A percentile compares a stretch with the other conserved stretches of the same genome.
Evolutionary conservation across 2,329 filamentous ascomycete species (phyloP).

Genomic region (Thielaviopsis musarum): DNA sequence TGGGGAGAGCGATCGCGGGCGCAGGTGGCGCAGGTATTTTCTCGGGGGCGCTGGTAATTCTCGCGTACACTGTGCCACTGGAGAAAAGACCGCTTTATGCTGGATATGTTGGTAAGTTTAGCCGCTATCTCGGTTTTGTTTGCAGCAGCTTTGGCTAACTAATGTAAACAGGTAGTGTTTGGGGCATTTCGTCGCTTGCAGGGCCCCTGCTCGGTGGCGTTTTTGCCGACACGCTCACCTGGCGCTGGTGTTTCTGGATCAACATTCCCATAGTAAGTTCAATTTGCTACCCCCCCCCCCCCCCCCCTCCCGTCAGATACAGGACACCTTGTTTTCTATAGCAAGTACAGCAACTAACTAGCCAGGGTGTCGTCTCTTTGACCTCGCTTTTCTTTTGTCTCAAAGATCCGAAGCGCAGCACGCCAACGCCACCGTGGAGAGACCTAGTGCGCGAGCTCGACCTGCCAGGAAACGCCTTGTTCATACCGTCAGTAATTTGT

Average conservation of each 20-base stretch:
- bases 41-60: constrained; percentile 27
- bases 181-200: constrained; percentile 22
- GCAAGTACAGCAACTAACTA: not conserved
- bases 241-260: constrained; percentile 21
- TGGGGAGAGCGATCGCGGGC: constrained; percentile 21
- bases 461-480: constrained; percentile 14
- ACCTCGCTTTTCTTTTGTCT: constrained; percentile 3
- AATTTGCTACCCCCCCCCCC: not conserved
- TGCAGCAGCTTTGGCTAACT: constrained; percentile 8
- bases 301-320: too few relatives aligned
- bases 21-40: constrained; percentile 29
- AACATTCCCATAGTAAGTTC: constrained; percentile 19
- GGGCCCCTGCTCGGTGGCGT: constrained; percentile 16
- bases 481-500: constrained; percentile 18
- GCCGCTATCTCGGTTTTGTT: constrained; percentile 9
- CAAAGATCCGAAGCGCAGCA: constrained; percentile 11
- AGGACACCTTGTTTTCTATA: too few relatives aligned
- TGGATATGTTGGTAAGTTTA: constrained; percentile 16
- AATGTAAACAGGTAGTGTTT: constrained; percentile 19
- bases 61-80: constrained; percentile 23
- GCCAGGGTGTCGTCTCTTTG: constrained; percentile 7
- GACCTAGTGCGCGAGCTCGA: constrained; percentile 18
- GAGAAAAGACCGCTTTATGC: constrained; percentile 20
- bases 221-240: constrained; percentile 16
- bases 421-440: constrained; percentile 12